Base-by-base conservation (phyloP, 208 protist species). In the Trypanosoma mega region DNA sequence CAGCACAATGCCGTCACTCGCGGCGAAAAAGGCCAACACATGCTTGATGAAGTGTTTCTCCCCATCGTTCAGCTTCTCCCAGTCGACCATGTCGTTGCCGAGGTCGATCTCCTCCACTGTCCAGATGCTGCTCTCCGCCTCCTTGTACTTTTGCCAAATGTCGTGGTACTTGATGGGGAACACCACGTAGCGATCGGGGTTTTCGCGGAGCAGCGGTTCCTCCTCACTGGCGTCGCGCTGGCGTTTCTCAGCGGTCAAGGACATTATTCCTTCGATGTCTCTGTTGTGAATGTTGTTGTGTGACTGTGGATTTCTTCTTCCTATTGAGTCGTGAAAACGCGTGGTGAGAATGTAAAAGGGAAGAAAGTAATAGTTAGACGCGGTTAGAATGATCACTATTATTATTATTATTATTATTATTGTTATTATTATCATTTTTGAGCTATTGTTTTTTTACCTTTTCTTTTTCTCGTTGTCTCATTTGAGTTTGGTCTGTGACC, bases 81-180 rank as follows among this genome's bases (percentile, higher is more conserved):
- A 99, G 78, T 99, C 93, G n/a, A 63, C 66, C 68, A 94, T 69
- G 84, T 99, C 98, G 27, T 67, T 68, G 33, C 79, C 72, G 3
- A 99, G 85, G 82, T 99, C 98, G 44, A 99, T 97, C 76, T 99
- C 98, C 81, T 99, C 98, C 47, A 98, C 85, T 31, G 98, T 99
- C 98, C 98, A 99, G 80, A 99, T 98, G 50, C 82, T 96, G 62
- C 88, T 87, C 81, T 98, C 92, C 62, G 98, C 95, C 80, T 99
- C 97, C 91, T 99, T 99, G 87, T 99, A 99, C 92, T 99, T 99
- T 68, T 97, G 68, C 98, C 98, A 99, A 31, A 99, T 96, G 43
- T 97, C 92, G 30, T 76, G 76, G 76, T 99, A 93, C 74, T 98
- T 78, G 72, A 99, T 99, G 36, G 98, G 98, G 76, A 99, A 99